These are phyloP conservation scores for Annona squamosa DNA, from an alignment of 164 flowering plant genomes.

Conservation along the genomic window DNA sequence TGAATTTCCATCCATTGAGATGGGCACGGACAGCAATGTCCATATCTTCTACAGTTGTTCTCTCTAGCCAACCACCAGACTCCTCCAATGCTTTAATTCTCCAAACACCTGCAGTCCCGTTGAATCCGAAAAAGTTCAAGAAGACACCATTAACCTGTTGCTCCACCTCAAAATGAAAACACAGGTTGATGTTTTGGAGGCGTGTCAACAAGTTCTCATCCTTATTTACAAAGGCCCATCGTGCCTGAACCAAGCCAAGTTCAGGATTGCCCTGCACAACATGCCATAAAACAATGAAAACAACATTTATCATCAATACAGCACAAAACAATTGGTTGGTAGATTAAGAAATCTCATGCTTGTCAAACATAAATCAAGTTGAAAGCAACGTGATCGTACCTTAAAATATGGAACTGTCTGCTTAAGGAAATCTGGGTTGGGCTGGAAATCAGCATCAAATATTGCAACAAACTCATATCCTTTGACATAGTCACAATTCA, in stretches of 20 bases:
- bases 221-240: conserved; percentile 81
- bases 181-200: conserved; percentile 67
- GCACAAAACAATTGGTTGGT: background rate
- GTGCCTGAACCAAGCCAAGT: conserved; percentile 68
- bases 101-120: conserved; percentile 89
- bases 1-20: conserved; percentile 77
- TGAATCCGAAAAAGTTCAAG: conserved; percentile 72
- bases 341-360: conserved; percentile 3
- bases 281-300: background rate
- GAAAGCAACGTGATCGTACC: conserved; percentile 20
- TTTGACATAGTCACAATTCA: conserved; percentile 60
- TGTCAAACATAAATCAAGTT: background rate
- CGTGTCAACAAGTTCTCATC: conserved; percentile 79
- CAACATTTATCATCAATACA: conserved; percentile 7
- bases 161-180: conserved; percentile 84
- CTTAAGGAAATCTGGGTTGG: conserved; percentile 60
- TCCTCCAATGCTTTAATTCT: conserved; percentile 74
- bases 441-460: conserved; percentile 79
- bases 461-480: conserved; percentile 68
- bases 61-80: conserved; percentile 85
- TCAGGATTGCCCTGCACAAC: conserved; percentile 51
- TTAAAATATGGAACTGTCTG: conserved; percentile 59
- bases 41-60: conserved; percentile 86
- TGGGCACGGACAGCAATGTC: conserved; percentile 83
- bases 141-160: conserved; percentile 81